Conservation (phyloP, 164 flowering plant species). For the Nymphaea colorata region DNA sequence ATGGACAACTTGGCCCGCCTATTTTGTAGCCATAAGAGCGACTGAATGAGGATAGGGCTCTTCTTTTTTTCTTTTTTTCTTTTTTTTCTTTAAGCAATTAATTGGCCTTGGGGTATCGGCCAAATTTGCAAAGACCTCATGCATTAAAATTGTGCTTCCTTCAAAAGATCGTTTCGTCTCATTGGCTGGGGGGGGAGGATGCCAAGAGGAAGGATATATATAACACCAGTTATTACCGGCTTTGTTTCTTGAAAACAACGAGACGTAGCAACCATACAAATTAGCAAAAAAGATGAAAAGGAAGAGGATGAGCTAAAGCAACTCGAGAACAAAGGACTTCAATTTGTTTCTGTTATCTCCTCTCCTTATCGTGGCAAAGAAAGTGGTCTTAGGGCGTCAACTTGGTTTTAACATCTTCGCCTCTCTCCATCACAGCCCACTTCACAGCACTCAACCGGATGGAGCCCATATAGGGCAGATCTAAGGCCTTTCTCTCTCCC, state of each 20-base stretch:
- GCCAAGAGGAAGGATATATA: background rate
- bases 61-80: too few relatives aligned
- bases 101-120: too few relatives aligned
- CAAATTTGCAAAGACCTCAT: too few relatives aligned
- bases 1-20: too few relatives aligned
- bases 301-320: background rate
- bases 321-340: too few relatives aligned
- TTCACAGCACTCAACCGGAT: background rate
- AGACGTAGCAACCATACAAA: background rate
- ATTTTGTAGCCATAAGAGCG: too few relatives aligned
- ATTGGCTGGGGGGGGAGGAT: background rate
- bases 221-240: background rate
- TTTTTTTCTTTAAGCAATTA: too few relatives aligned
- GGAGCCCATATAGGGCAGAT: background rate
- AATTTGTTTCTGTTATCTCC: too few relatives aligned
- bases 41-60: too few relatives aligned
- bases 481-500: too few relatives aligned
- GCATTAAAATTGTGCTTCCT: background rate
- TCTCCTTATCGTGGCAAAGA: background rate
- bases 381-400: background rate
- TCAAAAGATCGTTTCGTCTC: background rate
- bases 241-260: background rate
- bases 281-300: background rate
- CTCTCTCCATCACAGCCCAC: background rate
- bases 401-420: background rate